Evolutionary conservation across 306 rosid species (phyloP).

Genomic region (Quercus engelmannii): DNA sequence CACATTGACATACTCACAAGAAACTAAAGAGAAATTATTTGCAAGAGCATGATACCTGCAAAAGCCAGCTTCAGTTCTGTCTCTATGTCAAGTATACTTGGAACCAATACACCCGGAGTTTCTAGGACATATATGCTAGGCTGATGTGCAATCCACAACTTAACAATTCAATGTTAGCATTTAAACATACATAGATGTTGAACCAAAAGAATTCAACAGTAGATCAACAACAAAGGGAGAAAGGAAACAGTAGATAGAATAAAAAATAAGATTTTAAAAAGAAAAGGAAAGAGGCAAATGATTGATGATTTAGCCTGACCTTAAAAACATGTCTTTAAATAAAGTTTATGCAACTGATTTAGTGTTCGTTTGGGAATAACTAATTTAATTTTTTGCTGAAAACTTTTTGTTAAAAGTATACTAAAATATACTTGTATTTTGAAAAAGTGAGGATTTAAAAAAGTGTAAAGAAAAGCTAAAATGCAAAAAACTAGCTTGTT

Average conservation of each 20-base stretch:
- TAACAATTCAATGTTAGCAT: conserved; percentile 6
- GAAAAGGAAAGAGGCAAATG: not conserved
- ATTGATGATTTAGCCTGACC: too few relatives aligned
- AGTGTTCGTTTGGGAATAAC: too few relatives aligned
- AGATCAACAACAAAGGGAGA: not conserved
- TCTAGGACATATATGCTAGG: conserved; percentile 90
- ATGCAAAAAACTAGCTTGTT: not conserved
- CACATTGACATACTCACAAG: too few relatives aligned
- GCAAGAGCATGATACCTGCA: conserved; percentile 50
- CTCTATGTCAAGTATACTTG: conserved; percentile 62
- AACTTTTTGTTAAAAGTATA: too few relatives aligned
- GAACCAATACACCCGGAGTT: conserved; percentile 93
- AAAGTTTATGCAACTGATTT: too few relatives aligned
- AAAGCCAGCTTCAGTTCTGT: conserved; percentile 45
- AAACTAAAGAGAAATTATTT: not conserved
- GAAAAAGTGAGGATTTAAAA: too few relatives aligned
- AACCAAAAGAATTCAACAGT: not conserved
- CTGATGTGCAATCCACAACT: conserved; percentile 72
- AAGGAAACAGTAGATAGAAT: not conserved
- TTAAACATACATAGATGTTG: not conserved
- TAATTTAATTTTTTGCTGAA: too few relatives aligned
- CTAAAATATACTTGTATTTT: too few relatives aligned
- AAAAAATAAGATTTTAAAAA: too few relatives aligned
- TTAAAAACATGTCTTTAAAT: too few relatives aligned
- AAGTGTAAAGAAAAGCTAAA: too few relatives aligned